Conservation (phyloP, 1,139 yeast genomes). For the Pichia sp. region DNA sequence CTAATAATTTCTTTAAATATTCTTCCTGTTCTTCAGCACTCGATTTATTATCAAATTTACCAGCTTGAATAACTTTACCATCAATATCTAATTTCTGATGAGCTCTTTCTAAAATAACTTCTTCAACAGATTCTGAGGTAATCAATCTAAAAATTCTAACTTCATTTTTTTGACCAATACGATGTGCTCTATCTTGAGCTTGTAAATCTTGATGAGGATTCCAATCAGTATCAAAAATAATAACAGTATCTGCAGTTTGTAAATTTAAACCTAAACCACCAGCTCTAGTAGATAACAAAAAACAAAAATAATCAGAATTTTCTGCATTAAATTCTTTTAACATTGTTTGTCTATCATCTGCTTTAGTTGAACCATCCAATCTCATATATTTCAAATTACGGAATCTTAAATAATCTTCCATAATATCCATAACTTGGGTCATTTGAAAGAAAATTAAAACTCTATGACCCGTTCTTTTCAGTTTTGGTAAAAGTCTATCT, state of each 20-base stretch:
- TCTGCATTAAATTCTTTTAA: slow-evolving; percentile 69
- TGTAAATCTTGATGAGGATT: slow-evolving; percentile 90
- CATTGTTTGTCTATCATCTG: slow-evolving; percentile 71
- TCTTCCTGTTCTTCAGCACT: slow-evolving; percentile 83
- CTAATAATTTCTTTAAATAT: slow-evolving; percentile 59
- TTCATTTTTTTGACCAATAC: slow-evolving; percentile 86
- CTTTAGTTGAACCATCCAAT: slow-evolving; percentile 77
- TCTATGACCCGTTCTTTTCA: slow-evolving; percentile 69
- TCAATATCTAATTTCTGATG: slow-evolving; percentile 79
- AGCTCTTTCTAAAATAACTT: slow-evolving; percentile 74
- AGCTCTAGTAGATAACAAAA: slow-evolving; percentile 77
- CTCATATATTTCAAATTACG: slow-evolving; percentile 64
- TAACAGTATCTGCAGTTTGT: slow-evolving; percentile 85
- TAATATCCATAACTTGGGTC: slow-evolving; percentile 85
- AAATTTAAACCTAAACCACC: slow-evolving; percentile 85
- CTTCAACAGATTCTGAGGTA: slow-evolving; percentile 79
- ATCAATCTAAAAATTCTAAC: slow-evolving; percentile 75
- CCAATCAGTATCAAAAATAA: slow-evolving; percentile 87
- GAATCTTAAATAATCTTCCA: slow-evolving; percentile 74
- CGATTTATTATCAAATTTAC: slow-evolving; percentile 78
- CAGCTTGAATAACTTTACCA: slow-evolving; percentile 85
- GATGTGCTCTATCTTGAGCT: slow-evolving; percentile 87
- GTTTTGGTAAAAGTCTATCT: slow-evolving; percentile 68
- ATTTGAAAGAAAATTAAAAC: slow-evolving; percentile 80
- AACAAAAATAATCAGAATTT: slow-evolving; percentile 67